Base-by-base conservation (phyloP, 805 yeast genomes). In the Nakazawaea populi region DNA sequence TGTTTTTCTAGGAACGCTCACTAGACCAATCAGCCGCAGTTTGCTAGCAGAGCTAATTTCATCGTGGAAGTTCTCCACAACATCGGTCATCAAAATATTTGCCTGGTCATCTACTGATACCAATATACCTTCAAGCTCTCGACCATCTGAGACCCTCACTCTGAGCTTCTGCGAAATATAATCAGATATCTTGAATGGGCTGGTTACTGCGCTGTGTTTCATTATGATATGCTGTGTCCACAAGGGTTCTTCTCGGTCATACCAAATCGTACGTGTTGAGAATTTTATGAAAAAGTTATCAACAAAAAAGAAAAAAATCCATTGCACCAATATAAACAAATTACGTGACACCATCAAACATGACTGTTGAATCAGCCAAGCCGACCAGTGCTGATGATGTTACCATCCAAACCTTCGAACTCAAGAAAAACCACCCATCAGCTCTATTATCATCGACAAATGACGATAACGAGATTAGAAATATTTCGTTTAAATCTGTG, bases 1-100 rank as follows among this genome's bases (percentile, higher is more conserved):
- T 4, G 78, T 65, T 1, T 56, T 55, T 47, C 68, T 64, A 0
- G 82, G 83, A 3, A 80, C 71, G 55, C 83, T 77, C n/a, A 80
- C 81, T 8, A 79, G 60, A 0, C 84, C 85, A 40, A 79, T 57
- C 43, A 70, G 70, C 54, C 85, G 65, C 30, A 53, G 47, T 12
- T 55, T 54, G 8, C 44, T 42, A 12, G 53, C 54, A 1, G 46
- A 40, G 32, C 48, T 54, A 3, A 51, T 47, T 5, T 45, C 53
- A 39, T 52, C 48, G 5, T 30, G n/a, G 11, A 40, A 42, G 32
- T 11, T 32, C 51, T 75, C 80, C 10, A 53, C 54, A 8, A 69
- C 75, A 50, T 70, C 67, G 38, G 76, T 69, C 27, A 75, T 53
- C 18, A 75, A 58, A 5, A 74, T 47, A 50, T 75, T 75, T 18